Base-by-base conservation (phyloP, 345 rosid species). In the Arabis alpina region DNA sequence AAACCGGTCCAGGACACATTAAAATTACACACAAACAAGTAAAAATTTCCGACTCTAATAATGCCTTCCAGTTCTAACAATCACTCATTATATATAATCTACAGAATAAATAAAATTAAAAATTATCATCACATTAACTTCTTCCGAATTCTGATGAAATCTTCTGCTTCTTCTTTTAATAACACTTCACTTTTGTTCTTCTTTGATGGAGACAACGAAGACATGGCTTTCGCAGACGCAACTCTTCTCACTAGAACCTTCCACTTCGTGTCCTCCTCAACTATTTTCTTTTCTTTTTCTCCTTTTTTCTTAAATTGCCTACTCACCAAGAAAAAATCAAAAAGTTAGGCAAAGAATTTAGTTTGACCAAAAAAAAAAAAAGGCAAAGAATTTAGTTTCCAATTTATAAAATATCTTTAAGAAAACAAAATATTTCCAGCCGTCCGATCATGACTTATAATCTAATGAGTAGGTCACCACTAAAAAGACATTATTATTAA, bases 231-330 rank as follows among this genome's bases (percentile, higher is more conserved):
- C 3, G 97, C 98, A 16, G 96, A 86, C 50, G 76, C 80, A 41
- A 93, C 97, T 76, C 84, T 93, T 79, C 83, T 88, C 61, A 81
- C 97, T 12, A 93, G 76, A 42, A 87, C 72, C 79, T 75, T 85
- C 98, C 98, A 93, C 67, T 82, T 79, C 4, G 72, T 71, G 32
- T 84, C 91, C 50, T 84, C 91, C 50, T 63, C 75, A 10, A 50
- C 90, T 6, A 68, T 79, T 66, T 79, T 82, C 68, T 73, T 81
- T 75, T 80, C 88, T 11, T 68, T 80, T 25, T 78, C 82, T 49
- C 56, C 76, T 79, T 73, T 86, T 72, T 86, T 42, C 61, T 87
- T 88, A 76, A 85, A 88, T 81, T 89, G 92, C 85, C 98, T 93
- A 84, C 45, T 61, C 39, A 57, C 48, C 30, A 58, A 34, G 6